Conservation (phyloP, 2,329 filamentous ascomycete species). For the Chaetomium strumarium region DNA sequence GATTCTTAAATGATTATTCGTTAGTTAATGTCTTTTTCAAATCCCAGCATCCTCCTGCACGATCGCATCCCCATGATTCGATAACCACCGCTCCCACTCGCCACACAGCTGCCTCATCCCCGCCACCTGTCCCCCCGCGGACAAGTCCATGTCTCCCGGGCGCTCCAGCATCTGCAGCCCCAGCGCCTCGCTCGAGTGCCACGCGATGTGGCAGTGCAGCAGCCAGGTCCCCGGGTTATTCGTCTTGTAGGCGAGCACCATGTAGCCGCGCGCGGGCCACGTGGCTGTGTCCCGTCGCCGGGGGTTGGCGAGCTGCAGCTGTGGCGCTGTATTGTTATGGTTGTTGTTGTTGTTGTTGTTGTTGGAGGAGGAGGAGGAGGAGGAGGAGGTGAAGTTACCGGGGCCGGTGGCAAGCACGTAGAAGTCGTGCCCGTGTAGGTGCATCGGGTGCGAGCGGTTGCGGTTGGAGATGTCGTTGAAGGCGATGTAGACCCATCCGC, state of each 20-base stretch:
- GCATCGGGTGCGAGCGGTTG: slow-evolving; percentile 32
- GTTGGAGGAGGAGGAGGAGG: no score
- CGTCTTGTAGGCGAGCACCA: neutral
- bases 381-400: slow-evolving; percentile 23
- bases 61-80: no score
- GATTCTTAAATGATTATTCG: no score
- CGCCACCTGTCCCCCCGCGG: no score
- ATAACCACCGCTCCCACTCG: no score
- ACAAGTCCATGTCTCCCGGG: neutral
- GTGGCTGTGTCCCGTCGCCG: neutral
- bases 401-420: slow-evolving; percentile 24
- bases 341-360: no score
- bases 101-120: no score
- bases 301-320: slow-evolving; percentile 27
- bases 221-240: neutral
- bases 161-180: neutral
- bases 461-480: no score
- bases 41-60: no score
- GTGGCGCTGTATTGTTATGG: slow-evolving; percentile 22
- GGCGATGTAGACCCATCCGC: no score
- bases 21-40: no score
- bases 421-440: slow-evolving; percentile 31
- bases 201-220: neutral
- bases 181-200: neutral
- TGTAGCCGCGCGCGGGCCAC: neutral